Conservation (phyloP, 2,329 filamentous ascomycete species). For the Beauveria scarabaeidicola region DNA sequence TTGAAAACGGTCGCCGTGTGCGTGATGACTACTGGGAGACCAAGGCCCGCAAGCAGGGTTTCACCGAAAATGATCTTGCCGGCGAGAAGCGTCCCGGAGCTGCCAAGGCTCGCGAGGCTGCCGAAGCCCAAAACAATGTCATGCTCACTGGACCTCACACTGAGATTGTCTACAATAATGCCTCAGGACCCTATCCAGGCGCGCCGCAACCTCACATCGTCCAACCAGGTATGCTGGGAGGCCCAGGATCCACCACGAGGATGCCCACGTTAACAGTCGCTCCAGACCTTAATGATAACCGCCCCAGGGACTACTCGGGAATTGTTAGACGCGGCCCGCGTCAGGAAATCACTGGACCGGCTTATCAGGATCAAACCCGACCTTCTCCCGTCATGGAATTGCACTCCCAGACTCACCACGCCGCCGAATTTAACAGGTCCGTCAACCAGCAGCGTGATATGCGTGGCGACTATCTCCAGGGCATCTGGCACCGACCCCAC, state of each 20-base stretch:
- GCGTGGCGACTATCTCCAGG: constrained; percentile 71
- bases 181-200: constrained; percentile 55
- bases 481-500: constrained; percentile 74
- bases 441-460: constrained; percentile 72
- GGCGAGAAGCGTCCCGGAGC: constrained; percentile 94
- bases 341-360: constrained; percentile 78
- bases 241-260: constrained; percentile 57
- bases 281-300: constrained; percentile 67
- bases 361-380: constrained; percentile 82
- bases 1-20: constrained; percentile 80
- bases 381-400: constrained; percentile 70
- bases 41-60: constrained; percentile 94
- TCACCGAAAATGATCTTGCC: constrained; percentile 91
- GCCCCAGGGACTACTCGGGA: constrained; percentile 72
- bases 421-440: constrained; percentile 82
- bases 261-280: constrained; percentile 79
- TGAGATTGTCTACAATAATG: constrained; percentile 82
- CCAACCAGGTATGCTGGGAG: constrained; percentile 63
- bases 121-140: constrained; percentile 58
- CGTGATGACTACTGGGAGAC: constrained; percentile 98
- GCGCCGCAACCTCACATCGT: constrained; percentile 61
- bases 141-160: constrained; percentile 62
- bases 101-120: constrained; percentile 77
- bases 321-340: constrained; percentile 70
- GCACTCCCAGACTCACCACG: constrained; percentile 75